Base-by-base conservation (phyloP, 495 filamentous ascomycete species). In the Halenospora varia region DNA sequence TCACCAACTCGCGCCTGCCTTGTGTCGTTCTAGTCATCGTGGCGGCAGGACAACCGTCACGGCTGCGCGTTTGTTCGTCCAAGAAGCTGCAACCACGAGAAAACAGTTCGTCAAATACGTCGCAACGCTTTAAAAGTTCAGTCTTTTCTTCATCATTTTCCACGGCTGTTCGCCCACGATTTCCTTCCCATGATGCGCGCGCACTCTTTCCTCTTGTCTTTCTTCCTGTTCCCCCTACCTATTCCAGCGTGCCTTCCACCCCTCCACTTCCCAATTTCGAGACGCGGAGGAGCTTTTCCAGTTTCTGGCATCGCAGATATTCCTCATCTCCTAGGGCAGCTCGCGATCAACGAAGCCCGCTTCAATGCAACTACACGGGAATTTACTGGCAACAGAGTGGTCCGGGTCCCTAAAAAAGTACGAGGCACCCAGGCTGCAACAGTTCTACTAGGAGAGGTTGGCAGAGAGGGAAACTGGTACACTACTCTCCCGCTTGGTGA, bases 391-490 rank as follows among this genome's bases (percentile, higher is more conserved):
- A 59, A 59, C 35, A 59, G 47, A 24, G 44, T 59, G 4, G 51
- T 59, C 18, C 57, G 57, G 2, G 54, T 48, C 18, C 50, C 57
- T 23, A 59, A 23, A 25, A 24, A 40, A 15, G 22, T 1, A 8
- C 45, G 42, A 42, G 57, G 40, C 20, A 59, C 57, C 11, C 57
- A 59, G 39, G 40, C 20, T 4, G 15, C 2, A 1, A 40, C 50
- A 10, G 42, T 49, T 19, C 17, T 59, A 11, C 29, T 59, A 2
- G 57, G 57, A 25, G 57, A 59, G 10, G 57, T 59, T 9, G 57
- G 57, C 6, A 29, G 49, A 42, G 50, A 53, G 23, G 57, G 57
- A 17, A 59, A 59, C 25, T 59, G 57, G 57, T 54, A 54, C 42
- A 50, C 49, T 3, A 51, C 3, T 54, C 6, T 59, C 9, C 24